These are phyloP conservation scores for Delonix regia DNA, from an alignment of 306 rosid genomes.

Conservation along the genomic window DNA sequence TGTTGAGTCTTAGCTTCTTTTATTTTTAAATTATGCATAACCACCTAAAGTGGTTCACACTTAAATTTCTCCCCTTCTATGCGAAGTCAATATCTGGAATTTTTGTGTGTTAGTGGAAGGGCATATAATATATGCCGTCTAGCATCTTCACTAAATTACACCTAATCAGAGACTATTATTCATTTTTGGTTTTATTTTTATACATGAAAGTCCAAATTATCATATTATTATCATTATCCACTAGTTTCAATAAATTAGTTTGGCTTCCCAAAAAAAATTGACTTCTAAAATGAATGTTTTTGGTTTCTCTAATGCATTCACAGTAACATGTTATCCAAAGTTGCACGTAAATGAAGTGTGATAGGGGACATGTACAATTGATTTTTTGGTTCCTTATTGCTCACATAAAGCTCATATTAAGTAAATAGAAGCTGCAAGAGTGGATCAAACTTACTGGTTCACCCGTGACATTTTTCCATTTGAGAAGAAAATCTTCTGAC, in stretches of 20 bases:
- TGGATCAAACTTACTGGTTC: no score
- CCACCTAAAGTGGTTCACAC: slow-evolving; percentile 16
- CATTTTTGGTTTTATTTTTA: neutral
- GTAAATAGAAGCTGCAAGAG: neutral
- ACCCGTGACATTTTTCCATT: no score
- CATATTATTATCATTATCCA: neutral
- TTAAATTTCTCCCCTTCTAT: neutral
- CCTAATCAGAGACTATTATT: neutral
- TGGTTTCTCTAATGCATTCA: no score
- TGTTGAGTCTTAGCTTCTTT: no score
- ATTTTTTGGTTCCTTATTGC: neutral
- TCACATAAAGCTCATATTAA: neutral
- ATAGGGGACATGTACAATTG: neutral
- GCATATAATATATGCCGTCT: neutral
- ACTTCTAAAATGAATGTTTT: neutral
- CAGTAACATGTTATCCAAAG: no score
- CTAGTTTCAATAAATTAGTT: neutral
- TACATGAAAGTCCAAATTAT: neutral
- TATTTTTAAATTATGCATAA: neutral
- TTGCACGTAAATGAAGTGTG: no score
- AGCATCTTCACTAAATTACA: neutral
- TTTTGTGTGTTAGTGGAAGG: neutral
- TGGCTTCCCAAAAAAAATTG: neutral
- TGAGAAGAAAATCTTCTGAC: no score
- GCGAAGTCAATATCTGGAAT: slow-evolving; percentile 7